Evolutionary conservation across 75 land plant genomes (phyloP), one percentile per base, ranked within the genome.

Genomic region (Azolla pinnata): DNA sequence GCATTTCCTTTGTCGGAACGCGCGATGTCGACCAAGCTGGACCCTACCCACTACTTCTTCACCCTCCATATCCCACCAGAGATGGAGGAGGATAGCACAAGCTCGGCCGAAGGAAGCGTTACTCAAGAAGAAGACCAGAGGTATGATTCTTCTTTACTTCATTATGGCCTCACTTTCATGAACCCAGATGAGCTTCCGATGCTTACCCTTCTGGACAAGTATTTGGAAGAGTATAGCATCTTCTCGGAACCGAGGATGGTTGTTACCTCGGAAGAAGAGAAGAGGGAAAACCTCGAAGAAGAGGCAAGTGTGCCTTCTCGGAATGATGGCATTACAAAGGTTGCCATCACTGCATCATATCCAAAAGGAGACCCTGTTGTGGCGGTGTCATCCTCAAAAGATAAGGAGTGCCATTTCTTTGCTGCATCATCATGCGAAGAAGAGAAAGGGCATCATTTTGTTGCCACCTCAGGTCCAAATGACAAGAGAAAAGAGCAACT

Each of bases 1-100:
- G 69, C 64, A 32, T 85, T 86, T 86, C 88, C 88, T 5, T 53
- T 85, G 45, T 67, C 84, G 21, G 81, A 87, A 48, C 87, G 87
- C 26, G 77, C 70, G 68, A 79, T 84, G 0, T 81, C 82, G 4
- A 78, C 80, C 23, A 86, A 87, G 73, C 57, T 90, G 16, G 84
- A 83, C 51, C 16, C 60, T 1, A 46, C 55, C 10, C 85, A 87
- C 50, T 90, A 90, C 56, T 74, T 83, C 44, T 90, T 90, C 71
- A 46, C 79, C 2, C 23, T 76, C 31, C 60, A 49, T 0, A 33
- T 66, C 17, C 67, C 62, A 20, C 44, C 60, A 47, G 63, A 74
- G 0, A 51, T 75, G 28, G 79, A 75, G 0, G 67, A 69, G 26
- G 63, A 61, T 27, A 29, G 27, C 17, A 21, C 61, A 18, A 0